Conservation (phyloP, 306 rosid genomes). For the Vicia faba region DNA sequence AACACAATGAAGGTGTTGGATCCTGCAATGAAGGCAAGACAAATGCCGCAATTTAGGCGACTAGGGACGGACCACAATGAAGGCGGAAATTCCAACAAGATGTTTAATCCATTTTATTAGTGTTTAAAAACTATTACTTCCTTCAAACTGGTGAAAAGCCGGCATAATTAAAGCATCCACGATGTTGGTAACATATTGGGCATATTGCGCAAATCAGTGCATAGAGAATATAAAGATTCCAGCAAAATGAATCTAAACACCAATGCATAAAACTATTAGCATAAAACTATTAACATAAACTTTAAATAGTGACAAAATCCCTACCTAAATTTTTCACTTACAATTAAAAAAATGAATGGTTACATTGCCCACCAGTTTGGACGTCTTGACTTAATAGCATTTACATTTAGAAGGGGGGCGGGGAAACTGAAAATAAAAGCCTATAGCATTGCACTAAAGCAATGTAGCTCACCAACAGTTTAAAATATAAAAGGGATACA, state of each 20-base stretch:
- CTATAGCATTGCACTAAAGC: neutral
- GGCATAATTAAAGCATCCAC: slow-evolving; percentile 14
- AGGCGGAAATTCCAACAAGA: neutral
- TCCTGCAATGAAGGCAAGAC: no score
- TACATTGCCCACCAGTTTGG: slow-evolving; percentile 9
- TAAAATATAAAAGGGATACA: neutral
- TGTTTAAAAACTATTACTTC: neutral
- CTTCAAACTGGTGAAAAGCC: slow-evolving; percentile 13
- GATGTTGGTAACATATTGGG: slow-evolving; percentile 3
- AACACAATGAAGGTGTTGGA: no score
- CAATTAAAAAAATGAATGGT: slow-evolving; percentile 5
- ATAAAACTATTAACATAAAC: neutral
- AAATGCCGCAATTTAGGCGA: no score
- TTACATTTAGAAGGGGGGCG: neutral
- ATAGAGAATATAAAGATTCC: neutral
- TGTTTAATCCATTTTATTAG: slow-evolving; percentile 14
- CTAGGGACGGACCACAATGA: no score
- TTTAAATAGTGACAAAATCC: neutral
- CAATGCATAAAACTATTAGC: slow-evolving; percentile 10
- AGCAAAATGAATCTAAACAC: slow-evolving; percentile 25
- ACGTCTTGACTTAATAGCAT: slow-evolving; percentile 4
- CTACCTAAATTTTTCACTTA: neutral
- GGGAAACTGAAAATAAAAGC: neutral
- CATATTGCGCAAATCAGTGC: neutral
- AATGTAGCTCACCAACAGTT: slow-evolving; percentile 10